Conservation (phyloP, 441 rosid species). For the Populus hybrid region DNA sequence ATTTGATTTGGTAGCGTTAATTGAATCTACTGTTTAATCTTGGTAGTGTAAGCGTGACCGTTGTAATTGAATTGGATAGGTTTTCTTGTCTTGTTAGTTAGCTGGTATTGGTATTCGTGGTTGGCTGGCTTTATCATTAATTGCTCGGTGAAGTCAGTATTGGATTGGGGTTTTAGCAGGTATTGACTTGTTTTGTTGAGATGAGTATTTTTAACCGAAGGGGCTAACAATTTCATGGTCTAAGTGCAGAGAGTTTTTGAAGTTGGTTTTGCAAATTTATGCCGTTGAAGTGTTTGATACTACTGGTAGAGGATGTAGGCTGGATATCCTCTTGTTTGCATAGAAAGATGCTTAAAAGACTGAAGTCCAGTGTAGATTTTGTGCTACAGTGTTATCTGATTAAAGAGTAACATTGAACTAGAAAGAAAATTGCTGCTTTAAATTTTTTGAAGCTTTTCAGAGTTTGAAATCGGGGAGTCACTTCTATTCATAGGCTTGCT, state of each 20-base stretch:
- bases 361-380: neutral
- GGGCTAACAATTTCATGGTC: neutral
- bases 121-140: neutral
- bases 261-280: neutral
- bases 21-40: constrained; percentile 8
- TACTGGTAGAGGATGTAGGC: neutral
- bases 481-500: neutral
- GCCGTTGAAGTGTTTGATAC: neutral
- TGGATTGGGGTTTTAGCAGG: neutral
- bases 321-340: neutral
- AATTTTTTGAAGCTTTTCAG: neutral
- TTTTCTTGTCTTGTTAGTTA: neutral
- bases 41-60: neutral
- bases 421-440: neutral
- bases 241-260: neutral
- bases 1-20: neutral
- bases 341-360: neutral
- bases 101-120: neutral
- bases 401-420: neutral
- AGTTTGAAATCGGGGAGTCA: neutral
- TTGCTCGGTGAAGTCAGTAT: neutral
- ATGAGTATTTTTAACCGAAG: neutral
- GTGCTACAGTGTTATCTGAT: neutral
- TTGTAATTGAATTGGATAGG: neutral
- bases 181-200: neutral